Evolutionary conservation across 2,329 filamentous ascomycete genomes (phyloP).

Genomic region (Thermothelomyces thermophilus): DNA sequence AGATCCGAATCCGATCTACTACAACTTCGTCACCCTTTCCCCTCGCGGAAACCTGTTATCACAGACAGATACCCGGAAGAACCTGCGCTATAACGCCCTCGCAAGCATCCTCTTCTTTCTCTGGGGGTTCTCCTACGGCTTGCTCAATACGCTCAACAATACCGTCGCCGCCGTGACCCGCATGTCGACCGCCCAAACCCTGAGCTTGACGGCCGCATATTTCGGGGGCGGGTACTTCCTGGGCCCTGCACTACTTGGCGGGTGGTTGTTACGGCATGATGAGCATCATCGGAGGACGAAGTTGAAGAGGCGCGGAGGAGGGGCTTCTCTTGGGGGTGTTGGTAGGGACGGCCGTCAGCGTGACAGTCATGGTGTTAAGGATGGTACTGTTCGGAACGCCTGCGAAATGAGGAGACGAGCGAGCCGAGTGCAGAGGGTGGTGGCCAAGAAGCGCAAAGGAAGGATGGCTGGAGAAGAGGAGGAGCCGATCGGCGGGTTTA

Average conservation of each 20-base stretch:
- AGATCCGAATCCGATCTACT: constrained; percentile 44
- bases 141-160: constrained; percentile 74
- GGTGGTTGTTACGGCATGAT: constrained; percentile 63
- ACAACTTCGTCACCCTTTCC: constrained; percentile 69
- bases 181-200: constrained; percentile 55
- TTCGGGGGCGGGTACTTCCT: constrained; percentile 37
- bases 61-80: constrained; percentile 52
- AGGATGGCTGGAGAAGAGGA: constrained; percentile 25
- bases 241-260: constrained; percentile 61
- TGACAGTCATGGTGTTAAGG: not conserved
- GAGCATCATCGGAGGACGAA: constrained; percentile 39
- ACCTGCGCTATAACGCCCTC: constrained; percentile 63
- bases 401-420: not conserved
- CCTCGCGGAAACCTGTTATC: constrained; percentile 64
- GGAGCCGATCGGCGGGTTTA: constrained; percentile 59
- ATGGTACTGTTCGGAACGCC: not conserved
- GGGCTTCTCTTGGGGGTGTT: not conserved
- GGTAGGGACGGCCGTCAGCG: not conserved
- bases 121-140: constrained; percentile 86
- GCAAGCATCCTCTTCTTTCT: constrained; percentile 80
- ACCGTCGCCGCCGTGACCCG: constrained; percentile 57
- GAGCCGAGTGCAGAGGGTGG: constrained; percentile 20
- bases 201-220: constrained; percentile 65
- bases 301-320: constrained; percentile 29
- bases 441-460: not conserved